Evolutionary conservation across 2,329 filamentous ascomycete genomes (phyloP), one percentile per base, ranked within the genome.

Genomic region (Sordariomycetes sp.): DNA sequence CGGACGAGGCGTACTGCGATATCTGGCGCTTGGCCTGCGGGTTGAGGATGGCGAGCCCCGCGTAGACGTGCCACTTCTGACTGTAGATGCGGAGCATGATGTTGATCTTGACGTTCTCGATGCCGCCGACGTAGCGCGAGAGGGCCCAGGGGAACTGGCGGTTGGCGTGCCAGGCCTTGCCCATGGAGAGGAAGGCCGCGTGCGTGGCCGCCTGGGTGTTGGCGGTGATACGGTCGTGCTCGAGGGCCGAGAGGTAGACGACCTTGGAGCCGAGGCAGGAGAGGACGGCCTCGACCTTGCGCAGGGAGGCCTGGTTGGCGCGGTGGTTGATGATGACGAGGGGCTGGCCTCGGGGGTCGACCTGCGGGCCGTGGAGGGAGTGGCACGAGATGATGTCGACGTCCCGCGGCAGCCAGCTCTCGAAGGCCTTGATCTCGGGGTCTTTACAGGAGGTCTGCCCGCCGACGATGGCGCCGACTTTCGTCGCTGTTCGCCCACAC

Each of bases 11-110:
- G 71, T 97, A 99, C 76, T 97, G 92, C 59, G 88, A 83, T 67
- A 99, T 97, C 74, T 99, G 94, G 71, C 88, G 81, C 70, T 88
- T 89, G 3, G 94, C 94, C 60, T 91, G 88, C 0, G 94, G 94
- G 70, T 99, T 99, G 60, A 99, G 81, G 68, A 99, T 99, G 12
- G 95, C 94, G 10, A 99, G 86, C 0, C 94, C 94, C 22, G 94
- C 94, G 71, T 99, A 99, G 59, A 99, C 94, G 76, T 99, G 95
- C 95, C 95, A 99, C 73, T 97, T 99, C 72, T 97, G 96, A 60
- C 88, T 87, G 76, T 97, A 99, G 74, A 99, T 97, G 65, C 94
- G 91, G 64, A 99, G 78, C 64, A 91, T 97, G 64, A 97, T 86
- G 75, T 99, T 99, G 76, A 97, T 96, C 76, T 99, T 99, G 66